Evolutionary conservation across 148 eudicot species (phyloP), one percentile per base, ranked within the genome.

Genomic region (Cornus kousa): DNA sequence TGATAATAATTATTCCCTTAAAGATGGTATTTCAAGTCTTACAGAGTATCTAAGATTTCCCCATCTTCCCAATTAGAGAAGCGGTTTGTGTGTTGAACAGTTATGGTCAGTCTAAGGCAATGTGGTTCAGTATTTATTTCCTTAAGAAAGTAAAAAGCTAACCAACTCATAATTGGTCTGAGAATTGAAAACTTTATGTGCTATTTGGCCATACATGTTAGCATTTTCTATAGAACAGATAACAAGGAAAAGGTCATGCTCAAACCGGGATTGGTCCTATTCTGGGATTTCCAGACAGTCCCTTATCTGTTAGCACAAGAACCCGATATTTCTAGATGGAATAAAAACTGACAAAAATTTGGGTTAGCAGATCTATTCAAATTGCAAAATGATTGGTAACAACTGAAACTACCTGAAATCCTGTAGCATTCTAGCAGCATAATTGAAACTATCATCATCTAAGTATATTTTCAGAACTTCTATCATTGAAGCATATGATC

Each of bases 351-450:
- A 64, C 35, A 65, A 75, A n/a, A 14, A 39, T 24, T 22, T 39
- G 62, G 43, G 31, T 76, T 46, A 40, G 17, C 43, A 5, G 62
- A 13, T 72, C 19, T 55, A 48, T 48, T 50, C 60, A 46, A 55
- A 46, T 22, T 4, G 4, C 19, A 62, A n/a, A 4, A 43, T 43
- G 8, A 43, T 43, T 43, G 48, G 48, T 4, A 5, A 43, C 0
- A 22, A 62, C 57, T 53, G 48, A 53, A 28, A 32, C 43, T 71
- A 89, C 91, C 89, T 89, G 89, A 87, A 89, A 53, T 82, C 85
- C 73, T 85, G 83, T 35, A 89, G 86, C 88, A 83, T 85, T 53
- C 72, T 75, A 31, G 85, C 79, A 83, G 88, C 91, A 83, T 87
- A 87, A 59, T 74, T 78, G 78, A 83, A 87, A 80, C 81, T 80